A percentile compares a stretch with the other conserved stretches of the same genome.
Conservation (phyloP, 805 yeast species). For the Zygosaccharomyces siamensis region DNA sequence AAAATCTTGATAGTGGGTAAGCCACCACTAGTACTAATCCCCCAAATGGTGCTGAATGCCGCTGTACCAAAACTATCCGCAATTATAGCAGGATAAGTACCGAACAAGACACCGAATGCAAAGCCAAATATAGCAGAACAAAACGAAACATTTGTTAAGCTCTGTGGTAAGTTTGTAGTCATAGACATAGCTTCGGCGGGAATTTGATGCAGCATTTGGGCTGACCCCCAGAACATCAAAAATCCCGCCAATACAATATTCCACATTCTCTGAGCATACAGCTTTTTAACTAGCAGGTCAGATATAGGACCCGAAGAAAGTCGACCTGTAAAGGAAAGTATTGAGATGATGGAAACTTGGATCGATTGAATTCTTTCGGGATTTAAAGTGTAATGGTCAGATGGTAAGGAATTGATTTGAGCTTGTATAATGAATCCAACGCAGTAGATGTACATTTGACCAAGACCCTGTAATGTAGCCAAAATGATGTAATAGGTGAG, state of each 20-base stretch:
- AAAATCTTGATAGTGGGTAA: conserved; percentile 48
- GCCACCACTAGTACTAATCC: conserved; percentile 68
- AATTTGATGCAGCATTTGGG: conserved; percentile 26
- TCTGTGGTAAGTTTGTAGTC: conserved; percentile 17
- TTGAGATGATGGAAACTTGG: conserved; percentile 63
- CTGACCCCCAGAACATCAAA: conserved; percentile 32
- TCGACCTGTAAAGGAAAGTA: conserved; percentile 63
- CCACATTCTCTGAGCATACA: conserved; percentile 61
- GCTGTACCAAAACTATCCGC: conserved; percentile 69
- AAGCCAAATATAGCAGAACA: conserved; percentile 56
- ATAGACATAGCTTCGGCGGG: background rate
- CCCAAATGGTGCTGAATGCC: conserved; percentile 73
- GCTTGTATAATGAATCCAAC: conserved; percentile 68
- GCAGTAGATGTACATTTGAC: conserved; percentile 68
- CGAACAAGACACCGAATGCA: conserved; percentile 67
- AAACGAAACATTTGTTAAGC: conserved; percentile 40
- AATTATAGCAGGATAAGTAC: conserved; percentile 68
- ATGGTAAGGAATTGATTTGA: conserved; percentile 34
- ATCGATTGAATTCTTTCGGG: conserved; percentile 56
- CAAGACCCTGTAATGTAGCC: conserved; percentile 55
- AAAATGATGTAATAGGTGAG: conserved; percentile 51
- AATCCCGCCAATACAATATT: conserved; percentile 44
- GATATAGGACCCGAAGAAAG: conserved; percentile 60
- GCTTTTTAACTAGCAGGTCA: conserved; percentile 50
- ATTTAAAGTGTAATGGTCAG: conserved; percentile 14